Percentiles rank a stretch among this genome's conserved stretches.
phyloP scores from a whole-genome alignment of 2,329 filamentous ascomycete genomes.

The Hymenoscyphus infarciens region DNA sequence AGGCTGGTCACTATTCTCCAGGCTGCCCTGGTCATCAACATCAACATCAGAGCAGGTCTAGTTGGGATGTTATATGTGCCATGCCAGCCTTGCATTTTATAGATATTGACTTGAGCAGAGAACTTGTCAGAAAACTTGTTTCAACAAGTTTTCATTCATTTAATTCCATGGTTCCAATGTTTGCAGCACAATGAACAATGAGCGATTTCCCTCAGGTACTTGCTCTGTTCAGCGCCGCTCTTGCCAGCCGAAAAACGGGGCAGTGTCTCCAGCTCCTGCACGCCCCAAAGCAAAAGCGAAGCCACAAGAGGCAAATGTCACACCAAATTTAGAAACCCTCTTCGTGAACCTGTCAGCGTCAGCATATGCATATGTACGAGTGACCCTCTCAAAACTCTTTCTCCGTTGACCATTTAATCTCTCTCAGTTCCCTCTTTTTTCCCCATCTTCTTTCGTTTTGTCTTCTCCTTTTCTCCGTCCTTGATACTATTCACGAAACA shows the following conservation, averaged over 20 bases:
- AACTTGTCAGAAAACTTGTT: background rate
- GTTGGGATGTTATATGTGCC: background rate
- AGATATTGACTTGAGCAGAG: background rate
- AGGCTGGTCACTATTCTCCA: background rate
- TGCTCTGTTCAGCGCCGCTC: background rate
- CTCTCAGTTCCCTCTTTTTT: background rate
- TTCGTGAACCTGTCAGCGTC: background rate
- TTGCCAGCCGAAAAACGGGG: background rate
- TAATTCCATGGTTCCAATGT: background rate
- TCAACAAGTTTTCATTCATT: background rate
- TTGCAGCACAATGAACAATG: slow-evolving; percentile 2
- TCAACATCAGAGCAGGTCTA: background rate
- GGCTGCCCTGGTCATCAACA: background rate
- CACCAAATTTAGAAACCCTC: background rate
- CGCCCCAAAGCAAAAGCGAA: background rate
- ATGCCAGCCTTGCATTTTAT: background rate
- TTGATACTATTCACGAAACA: background rate
- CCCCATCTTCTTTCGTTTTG: background rate
- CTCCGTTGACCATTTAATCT: background rate
- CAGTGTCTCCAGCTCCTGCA: background rate
- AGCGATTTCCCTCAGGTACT: background rate
- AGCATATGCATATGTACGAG: background rate
- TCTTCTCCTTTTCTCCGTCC: background rate
- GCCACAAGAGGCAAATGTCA: background rate
- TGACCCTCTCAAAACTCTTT: background rate